Evolutionary conservation across 805 yeast species (phyloP), one percentile per base, ranked within the genome.

Genomic region (Tetrapisispora nanseiensis): DNA sequence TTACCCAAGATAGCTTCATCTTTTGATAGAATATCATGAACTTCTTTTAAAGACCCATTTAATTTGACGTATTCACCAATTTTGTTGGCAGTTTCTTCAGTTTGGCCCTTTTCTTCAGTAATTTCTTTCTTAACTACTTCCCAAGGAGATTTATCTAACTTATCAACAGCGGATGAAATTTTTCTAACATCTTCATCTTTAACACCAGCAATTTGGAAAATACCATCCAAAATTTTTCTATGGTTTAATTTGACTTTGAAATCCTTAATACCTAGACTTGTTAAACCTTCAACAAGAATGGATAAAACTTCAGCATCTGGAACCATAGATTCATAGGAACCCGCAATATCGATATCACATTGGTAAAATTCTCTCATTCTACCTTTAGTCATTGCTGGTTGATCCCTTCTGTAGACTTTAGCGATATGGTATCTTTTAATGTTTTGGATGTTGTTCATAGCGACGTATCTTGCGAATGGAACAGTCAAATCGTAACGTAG

Each of bases 371-470:
- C 99, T 75, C 99, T 84, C 98, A 92, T 92, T 67, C 99, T 78
- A 47, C 99, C 99, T 67, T 92, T 92, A 40, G 97, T 90, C 98
- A 92, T 92, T 8, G 99, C 99, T 5, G 99, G 99, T 67, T 92
- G 99, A 63, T 92, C 99, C 68, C 99, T 83, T 70, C 99, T 80
- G 68, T 92, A 92, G 42, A 92, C 99, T 65, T 92, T 92, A 53
- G 99, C 98, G 50, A 92, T 86, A 68, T 92, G 99, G 63, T 79
- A 92, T 61, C 99, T 76, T 68, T 92, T 92, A 66, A 92, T 90
- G 58, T 71, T 76, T 54, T 86, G 81, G 47, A 92, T 76, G 55
- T 85, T 86, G 69, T 92, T 92, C 86, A 86, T 84, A 16, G 99
- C 99, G 42, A 90, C 95, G 57, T 75, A 92, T 61, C 99, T 77